A percentile compares a stretch with the other conserved stretches of the same genome.
phyloP scores from a whole-genome alignment of 345 rosid species.

The Gossypium herbaceum region DNA sequence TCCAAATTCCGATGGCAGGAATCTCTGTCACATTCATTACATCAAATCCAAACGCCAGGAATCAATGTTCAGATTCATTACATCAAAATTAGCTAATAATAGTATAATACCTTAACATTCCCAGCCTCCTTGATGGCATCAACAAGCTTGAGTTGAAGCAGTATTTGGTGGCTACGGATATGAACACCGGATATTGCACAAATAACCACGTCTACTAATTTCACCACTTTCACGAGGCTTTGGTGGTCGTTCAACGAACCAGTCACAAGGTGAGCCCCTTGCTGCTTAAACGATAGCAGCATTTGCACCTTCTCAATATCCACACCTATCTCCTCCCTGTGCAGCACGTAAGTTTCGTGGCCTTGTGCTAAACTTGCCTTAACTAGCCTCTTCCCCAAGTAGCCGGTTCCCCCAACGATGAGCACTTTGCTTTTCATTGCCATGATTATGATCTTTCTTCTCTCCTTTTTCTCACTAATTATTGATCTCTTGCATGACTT shows the following conservation, averaged over 20 bases:
- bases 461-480: not conserved
- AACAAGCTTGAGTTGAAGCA: conserved; percentile 79
- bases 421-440: conserved; percentile 40
- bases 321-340: conserved; percentile 58
- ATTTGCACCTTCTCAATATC: conserved; percentile 72
- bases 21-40: conserved; percentile 34
- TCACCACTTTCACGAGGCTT: conserved; percentile 37
- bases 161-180: conserved; percentile 63
- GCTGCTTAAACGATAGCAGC: conserved; percentile 50
- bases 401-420: conserved; percentile 73
- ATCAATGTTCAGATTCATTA: conserved; percentile 23
- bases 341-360: conserved; percentile 56
- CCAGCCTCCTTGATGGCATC: conserved; percentile 86
- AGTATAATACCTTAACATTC: conserved; percentile 53
- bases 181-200: conserved; percentile 85
- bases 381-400: conserved; percentile 74
- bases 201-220: conserved; percentile 64
- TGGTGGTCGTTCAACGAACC: conserved; percentile 59
- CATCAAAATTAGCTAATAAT: not conserved
- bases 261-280: conserved; percentile 52
- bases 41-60: conserved; percentile 12
- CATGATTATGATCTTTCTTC: not conserved
- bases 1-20: conserved; percentile 56
- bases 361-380: conserved; percentile 67
- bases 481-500: not conserved